Evolutionary conservation across 306 rosid genomes (phyloP), one percentile per base, ranked within the genome.

Genomic region (Aeschynomene evenia): DNA sequence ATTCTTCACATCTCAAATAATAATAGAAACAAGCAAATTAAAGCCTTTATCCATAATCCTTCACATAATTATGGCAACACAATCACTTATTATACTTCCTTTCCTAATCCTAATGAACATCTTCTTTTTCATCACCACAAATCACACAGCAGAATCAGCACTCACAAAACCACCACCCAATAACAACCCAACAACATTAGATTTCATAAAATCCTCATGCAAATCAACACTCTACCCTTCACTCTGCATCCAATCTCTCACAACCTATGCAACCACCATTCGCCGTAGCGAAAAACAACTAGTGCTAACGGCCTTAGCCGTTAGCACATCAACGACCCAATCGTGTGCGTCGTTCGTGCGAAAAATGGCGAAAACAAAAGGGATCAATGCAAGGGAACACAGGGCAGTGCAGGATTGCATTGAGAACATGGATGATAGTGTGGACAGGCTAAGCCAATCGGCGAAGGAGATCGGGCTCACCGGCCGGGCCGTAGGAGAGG

Each of bases 171-270:
- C 40, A 1, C 6, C 4, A 9, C 12, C 81, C 21, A 77, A 23
- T 54, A 49, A 76, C 18, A 75, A 19, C 66, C 40, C 86, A 10
- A 42, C 67, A 8, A 34, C 67, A 22, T 2, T n/a, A 2, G 72
- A 72, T 9, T 87, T 87, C 85, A 86, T 90, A 51, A 75, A 62
- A 36, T 51, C 88, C 45, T 85, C 91, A 13, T 90, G 96, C 85
- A 82, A 31, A 52, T 65, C 66, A 75, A 90, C 95, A 4, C 79
- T 68, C 28, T 90, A 87, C 66, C 96, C 91, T 0, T 61, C 42
- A 0, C 50, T 79, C 3, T 90, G 96, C 76, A 63, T 90, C 14
- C 79, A 82, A 9, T 54, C 63, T 39, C 91, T 87, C 13, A 62
- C 76, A 1, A 37, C 49, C 3, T 82, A 80, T 33, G 91, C 86